These are phyloP conservation scores for Sugiyamaella neomexicana DNA, from an alignment of 1,139 yeast genomes.

Conservation along the genomic window DNA sequence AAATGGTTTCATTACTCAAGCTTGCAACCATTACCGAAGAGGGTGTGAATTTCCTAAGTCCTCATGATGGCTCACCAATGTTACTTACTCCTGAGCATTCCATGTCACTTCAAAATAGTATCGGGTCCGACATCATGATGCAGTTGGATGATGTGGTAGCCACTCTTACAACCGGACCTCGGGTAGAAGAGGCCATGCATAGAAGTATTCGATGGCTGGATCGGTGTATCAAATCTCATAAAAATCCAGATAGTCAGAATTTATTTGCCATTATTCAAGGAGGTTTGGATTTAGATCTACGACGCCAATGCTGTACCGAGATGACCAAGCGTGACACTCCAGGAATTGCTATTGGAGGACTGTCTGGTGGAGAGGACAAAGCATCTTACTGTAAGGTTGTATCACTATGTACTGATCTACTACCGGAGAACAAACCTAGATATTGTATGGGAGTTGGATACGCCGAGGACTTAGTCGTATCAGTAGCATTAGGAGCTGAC, in stretches of 20 bases:
- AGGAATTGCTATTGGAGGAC: constrained; percentile 50
- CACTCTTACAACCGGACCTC: constrained; percentile 46
- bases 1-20: constrained; percentile 48
- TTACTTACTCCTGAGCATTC: constrained; percentile 49
- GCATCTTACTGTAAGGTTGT: constrained; percentile 44
- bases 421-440: constrained; percentile 46
- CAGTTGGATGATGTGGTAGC: constrained; percentile 49
- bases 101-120: constrained; percentile 45
- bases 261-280: constrained; percentile 49
- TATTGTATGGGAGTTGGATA: constrained; percentile 52
- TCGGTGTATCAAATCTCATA: constrained; percentile 47
- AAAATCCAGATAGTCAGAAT: constrained; percentile 46
- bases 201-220: constrained; percentile 48
- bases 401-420: constrained; percentile 43
- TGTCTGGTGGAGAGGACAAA: constrained; percentile 49
- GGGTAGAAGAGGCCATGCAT: constrained; percentile 49
- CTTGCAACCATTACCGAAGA: constrained; percentile 49
- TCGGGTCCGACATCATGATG: constrained; percentile 50
- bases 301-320: constrained; percentile 44
- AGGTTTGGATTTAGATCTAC: constrained; percentile 45
- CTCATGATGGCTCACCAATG: constrained; percentile 50
- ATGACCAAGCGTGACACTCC: constrained; percentile 49
- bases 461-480: constrained; percentile 48
- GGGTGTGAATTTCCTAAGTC: constrained; percentile 47
- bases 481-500: constrained; percentile 50